Evolutionary conservation across 768 basidiomycete genomes (phyloP).

Genomic region (Phanerochaete carnosa): DNA sequence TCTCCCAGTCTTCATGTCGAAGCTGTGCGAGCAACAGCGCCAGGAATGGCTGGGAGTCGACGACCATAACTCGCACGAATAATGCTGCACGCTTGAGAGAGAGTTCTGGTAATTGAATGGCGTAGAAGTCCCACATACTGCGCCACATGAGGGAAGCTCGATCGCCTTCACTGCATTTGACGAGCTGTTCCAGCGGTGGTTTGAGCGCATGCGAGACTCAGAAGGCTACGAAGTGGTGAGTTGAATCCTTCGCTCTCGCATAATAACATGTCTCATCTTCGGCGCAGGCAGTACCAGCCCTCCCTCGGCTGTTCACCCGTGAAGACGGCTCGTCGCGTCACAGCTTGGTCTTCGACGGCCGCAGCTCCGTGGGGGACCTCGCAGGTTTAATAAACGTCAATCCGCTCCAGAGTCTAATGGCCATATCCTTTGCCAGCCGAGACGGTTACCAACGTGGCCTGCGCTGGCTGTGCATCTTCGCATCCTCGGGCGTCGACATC

Average conservation of each 20-base stretch:
- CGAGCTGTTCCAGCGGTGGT: conserved; percentile 56
- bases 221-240: conserved; percentile 39
- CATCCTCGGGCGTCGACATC: conserved; percentile 63
- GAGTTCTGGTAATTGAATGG: conserved; percentile 53
- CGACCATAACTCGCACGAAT: conserved; percentile 55
- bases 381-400: conserved; percentile 34
- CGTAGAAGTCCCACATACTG: conserved; percentile 71
- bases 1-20: conserved; percentile 43
- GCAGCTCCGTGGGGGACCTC: conserved; percentile 27
- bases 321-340: conserved; percentile 46
- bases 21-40: conserved; percentile 39
- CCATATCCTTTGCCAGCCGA: conserved; percentile 37
- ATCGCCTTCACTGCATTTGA: conserved; percentile 54
- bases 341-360: conserved; percentile 33
- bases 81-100: conserved; percentile 51
- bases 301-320: conserved; percentile 55
- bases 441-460: conserved; percentile 46
- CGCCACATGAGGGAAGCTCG: neutral
- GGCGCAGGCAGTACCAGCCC: conserved; percentile 45
- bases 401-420: conserved; percentile 52
- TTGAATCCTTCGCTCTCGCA: neutral
- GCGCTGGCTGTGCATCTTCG: conserved; percentile 58
- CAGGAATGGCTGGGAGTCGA: conserved; percentile 63
- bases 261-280: neutral
- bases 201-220: conserved; percentile 40